Conservation (phyloP, 495 filamentous ascomycete genomes). For the Talaromyces wortmannii region DNA sequence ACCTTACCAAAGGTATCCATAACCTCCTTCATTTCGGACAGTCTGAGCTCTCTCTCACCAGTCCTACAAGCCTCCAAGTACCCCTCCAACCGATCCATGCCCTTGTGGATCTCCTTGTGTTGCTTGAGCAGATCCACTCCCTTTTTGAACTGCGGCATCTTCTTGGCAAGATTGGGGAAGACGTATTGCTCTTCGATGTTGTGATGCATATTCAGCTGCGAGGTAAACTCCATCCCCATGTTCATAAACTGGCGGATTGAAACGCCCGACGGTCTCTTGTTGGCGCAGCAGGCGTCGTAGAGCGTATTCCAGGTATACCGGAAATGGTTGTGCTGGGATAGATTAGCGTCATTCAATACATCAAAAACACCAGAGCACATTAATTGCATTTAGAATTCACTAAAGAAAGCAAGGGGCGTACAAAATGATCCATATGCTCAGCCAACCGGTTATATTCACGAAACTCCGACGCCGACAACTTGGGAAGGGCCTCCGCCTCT, state of each 20-base stretch:
- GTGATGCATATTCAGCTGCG: conserved; percentile 71
- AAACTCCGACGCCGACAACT: conserved; percentile 51
- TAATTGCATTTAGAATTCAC: not conserved
- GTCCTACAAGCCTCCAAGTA: conserved; percentile 59
- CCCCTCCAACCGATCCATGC: conserved; percentile 63
- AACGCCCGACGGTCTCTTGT: conserved; percentile 48
- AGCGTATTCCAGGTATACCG: conserved; percentile 64
- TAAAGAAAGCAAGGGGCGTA: conserved; percentile 23
- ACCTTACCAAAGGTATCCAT: conserved; percentile 65
- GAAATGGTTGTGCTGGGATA: conserved; percentile 65
- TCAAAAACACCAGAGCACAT: not conserved
- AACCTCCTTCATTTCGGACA: conserved; percentile 58
- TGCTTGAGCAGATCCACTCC: conserved; percentile 58
- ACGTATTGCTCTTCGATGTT: conserved; percentile 77
- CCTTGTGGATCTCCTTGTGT: conserved; percentile 74
- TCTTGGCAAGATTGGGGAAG: conserved; percentile 67
- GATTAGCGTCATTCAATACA: not conserved
- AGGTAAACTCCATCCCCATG: conserved; percentile 57
- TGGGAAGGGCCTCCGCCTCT: conserved; percentile 10
- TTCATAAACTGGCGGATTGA: conserved; percentile 58
- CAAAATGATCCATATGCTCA: conserved; percentile 72
- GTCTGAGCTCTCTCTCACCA: conserved; percentile 61
- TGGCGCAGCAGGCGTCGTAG: conserved; percentile 52
- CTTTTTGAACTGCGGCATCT: conserved; percentile 75
- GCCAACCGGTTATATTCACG: conserved; percentile 63